Evolutionary conservation across 352 stramenopile species (phyloP), one percentile per base, ranked within the genome.

Genomic region (Phytophthora pistaciae): DNA sequence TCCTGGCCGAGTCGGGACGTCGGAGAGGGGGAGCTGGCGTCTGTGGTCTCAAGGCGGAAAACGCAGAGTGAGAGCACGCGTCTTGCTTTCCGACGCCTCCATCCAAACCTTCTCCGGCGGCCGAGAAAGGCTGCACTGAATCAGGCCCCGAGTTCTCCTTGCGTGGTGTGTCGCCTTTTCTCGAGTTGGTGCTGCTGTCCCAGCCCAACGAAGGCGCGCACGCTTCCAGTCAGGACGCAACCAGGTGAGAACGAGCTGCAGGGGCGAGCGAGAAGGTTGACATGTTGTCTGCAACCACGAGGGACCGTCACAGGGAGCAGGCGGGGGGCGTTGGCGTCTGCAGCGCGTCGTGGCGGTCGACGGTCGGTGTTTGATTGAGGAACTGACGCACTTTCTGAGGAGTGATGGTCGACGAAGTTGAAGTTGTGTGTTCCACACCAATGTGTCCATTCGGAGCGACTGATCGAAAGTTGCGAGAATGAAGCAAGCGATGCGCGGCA

Each of bases 331-430:
- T 36, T 50, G 66, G 33, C 56, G 50, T 36, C 31, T 42, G 13
- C 10, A 63, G 54, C 42, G 53, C 25, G 9, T 42, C 13, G 38
- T 52, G 13, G 6, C 8, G 31, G 10, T 9, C 3, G 31, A 10
- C 7, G 9, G 31, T 48, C 18, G 14, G 38, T 46, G 13, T n/a
- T 8, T 46, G 36, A 14, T 40, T 48, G n/a, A n/a, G 14, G 14
- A 18, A 46, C 48, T 50, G 23, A 46, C 40, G 66, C 65, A 54
- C 64, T 77, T 79, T 79, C 53, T 64, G 4, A 61, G 48, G 73
- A 80, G 60, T 80, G 73, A 80, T 80, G 55, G 59, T 80, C 59
- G 5, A 13, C 11, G 6, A 72, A 58, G 61, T 79, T 76, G 68
- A 73, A 79, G 62, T 79, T 79, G 42, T 64, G 59, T 72, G 1